Conservation (phyloP, 2,329 filamentous ascomycete species). For the Penicillium sp. region DNA sequence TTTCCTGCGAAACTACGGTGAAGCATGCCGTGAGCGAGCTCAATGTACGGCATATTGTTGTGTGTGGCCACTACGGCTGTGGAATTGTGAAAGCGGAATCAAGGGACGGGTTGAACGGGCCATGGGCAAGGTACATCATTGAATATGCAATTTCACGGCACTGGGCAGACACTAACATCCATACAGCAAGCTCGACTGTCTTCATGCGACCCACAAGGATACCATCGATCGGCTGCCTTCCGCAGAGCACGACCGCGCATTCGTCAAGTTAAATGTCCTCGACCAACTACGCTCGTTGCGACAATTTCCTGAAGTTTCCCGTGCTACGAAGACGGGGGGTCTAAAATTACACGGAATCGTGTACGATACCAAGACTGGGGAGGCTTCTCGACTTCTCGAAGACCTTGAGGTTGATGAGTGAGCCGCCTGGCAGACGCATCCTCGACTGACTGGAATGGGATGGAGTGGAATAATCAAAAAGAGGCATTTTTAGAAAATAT, state of each 20-base stretch:
- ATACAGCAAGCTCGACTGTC: slow-evolving; percentile 15
- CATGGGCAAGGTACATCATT: slow-evolving; percentile 16
- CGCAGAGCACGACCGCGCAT: slow-evolving; percentile 11
- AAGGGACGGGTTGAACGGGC: slow-evolving; percentile 14
- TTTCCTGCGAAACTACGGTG: slow-evolving; percentile 19
- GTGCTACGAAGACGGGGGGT: slow-evolving; percentile 7
- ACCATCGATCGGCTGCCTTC: slow-evolving; percentile 10
- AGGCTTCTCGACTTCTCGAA: slow-evolving; percentile 7
- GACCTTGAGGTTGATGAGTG: not conserved
- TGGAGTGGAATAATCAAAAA: not conserved
- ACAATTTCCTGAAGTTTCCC: slow-evolving; percentile 11
- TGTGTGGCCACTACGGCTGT: slow-evolving; percentile 24
- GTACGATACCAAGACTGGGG: slow-evolving; percentile 12
- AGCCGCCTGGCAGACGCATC: not conserved
- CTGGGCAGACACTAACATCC: not conserved
- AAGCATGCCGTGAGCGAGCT: slow-evolving; percentile 10
- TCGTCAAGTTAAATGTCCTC: slow-evolving; percentile 22
- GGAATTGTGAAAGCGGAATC: slow-evolving; percentile 14
- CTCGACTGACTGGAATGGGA: not conserved
- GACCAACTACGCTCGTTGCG: slow-evolving; percentile 19
- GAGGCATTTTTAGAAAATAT: not conserved
- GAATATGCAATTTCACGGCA: not conserved
- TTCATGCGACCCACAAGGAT: slow-evolving; percentile 9
- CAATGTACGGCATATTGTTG: slow-evolving; percentile 20
- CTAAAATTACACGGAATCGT: slow-evolving; percentile 19